phyloP scores from a whole-genome alignment of 1,139 yeast genomes.

The Arxiozyma heterogenica region DNA sequence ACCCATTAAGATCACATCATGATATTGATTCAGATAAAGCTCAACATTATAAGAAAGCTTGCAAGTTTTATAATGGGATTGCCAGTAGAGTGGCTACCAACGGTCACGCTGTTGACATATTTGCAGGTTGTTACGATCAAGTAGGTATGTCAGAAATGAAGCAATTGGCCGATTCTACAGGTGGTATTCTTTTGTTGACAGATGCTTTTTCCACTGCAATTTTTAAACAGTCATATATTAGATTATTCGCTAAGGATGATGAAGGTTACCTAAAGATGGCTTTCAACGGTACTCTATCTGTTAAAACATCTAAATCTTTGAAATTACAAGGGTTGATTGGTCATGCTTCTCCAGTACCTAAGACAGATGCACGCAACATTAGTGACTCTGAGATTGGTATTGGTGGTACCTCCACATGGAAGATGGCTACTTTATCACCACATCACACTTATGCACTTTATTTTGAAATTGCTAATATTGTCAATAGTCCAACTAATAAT shows the following conservation, averaged over 20 bases:
- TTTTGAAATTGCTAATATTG: constrained; percentile 66
- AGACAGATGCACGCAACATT: constrained; percentile 54
- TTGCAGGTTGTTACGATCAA: constrained; percentile 97
- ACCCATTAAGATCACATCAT: constrained; percentile 94
- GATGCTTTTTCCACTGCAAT: constrained; percentile 97
- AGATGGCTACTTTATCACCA: constrained; percentile 74
- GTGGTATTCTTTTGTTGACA: constrained; percentile 83
- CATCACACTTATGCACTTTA: constrained; percentile 78
- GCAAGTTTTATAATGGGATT: constrained; percentile 70
- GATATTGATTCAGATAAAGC: constrained; percentile 88
- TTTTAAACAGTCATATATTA: constrained; percentile 85
- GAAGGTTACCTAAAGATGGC: constrained; percentile 83
- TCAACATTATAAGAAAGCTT: constrained; percentile 85
- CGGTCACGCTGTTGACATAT: constrained; percentile 84
- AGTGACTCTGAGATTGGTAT: constrained; percentile 91
- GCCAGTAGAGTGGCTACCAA: constrained; percentile 68
- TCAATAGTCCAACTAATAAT: constrained; percentile 31
- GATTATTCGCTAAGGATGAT: constrained; percentile 77
- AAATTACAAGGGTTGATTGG: constrained; percentile 92
- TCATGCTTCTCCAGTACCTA: constrained; percentile 70
- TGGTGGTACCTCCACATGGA: constrained; percentile 87
- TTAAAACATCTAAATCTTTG: constrained; percentile 80
- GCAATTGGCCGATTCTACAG: constrained; percentile 76
- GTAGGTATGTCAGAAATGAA: constrained; percentile 97
- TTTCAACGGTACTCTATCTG: constrained; percentile 76